Evolutionary conservation across 805 yeast genomes (phyloP).

Genomic region (Priceomyces fermenticarens): DNA sequence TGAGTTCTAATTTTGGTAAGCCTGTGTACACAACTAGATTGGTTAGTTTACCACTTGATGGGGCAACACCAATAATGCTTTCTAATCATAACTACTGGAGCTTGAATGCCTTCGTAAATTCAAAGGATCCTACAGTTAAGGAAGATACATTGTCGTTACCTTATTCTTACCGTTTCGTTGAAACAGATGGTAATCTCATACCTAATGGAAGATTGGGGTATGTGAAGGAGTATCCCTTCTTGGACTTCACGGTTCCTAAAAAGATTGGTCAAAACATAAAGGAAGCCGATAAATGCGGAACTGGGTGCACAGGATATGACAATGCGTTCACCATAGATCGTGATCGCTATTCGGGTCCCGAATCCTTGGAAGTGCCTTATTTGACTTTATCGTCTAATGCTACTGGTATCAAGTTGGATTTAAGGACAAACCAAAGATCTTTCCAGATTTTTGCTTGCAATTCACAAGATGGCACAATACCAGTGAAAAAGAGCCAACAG

Average conservation of each 20-base stretch:
- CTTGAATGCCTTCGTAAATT: not conserved
- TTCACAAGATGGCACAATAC: no score
- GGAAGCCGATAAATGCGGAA: no score
- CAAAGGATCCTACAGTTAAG: not conserved
- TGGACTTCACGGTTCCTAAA: not conserved
- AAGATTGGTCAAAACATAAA: not conserved
- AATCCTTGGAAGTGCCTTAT: no score
- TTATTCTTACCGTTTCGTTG: not conserved
- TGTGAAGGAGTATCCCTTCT: not conserved
- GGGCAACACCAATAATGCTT: not conserved
- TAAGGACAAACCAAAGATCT: no score
- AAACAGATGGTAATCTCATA: not conserved
- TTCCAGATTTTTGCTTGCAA: no score
- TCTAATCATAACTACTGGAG: not conserved
- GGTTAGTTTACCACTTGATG: not conserved
- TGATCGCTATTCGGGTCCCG: no score
- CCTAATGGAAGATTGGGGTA: not conserved
- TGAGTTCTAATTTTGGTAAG: not conserved
- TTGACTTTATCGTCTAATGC: no score
- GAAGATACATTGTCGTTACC: not conserved
- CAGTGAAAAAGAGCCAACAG: no score
- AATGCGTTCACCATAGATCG: no score
- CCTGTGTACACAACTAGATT: not conserved
- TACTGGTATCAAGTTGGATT: no score
- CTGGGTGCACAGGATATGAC: no score